phyloP scores from a whole-genome alignment of 2,329 filamentous ascomycete genomes.

The Raffaelea arxii region DNA sequence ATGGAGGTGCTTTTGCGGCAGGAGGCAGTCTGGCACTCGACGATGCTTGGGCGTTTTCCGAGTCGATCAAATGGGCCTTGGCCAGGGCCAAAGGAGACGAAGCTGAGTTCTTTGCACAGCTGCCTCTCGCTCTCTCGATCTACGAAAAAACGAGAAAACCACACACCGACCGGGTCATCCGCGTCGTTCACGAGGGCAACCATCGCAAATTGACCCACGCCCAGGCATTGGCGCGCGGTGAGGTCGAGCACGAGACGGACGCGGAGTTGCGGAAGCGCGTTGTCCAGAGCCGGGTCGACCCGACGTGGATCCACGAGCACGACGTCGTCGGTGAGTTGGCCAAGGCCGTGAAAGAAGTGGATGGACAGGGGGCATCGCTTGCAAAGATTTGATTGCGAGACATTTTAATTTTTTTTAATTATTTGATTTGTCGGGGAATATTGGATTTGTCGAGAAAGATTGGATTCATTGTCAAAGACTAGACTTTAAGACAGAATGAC shows the following conservation, averaged over 20 bases:
- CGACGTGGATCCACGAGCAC: constrained; percentile 36
- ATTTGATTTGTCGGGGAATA: too few relatives aligned
- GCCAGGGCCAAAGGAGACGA: too few relatives aligned
- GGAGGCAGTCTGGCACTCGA: constrained; percentile 30
- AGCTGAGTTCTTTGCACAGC: constrained; percentile 2
- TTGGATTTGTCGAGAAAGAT: too few relatives aligned
- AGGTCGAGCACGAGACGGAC: constrained; percentile 22
- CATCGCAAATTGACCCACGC: constrained; percentile 16
- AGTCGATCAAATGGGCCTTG: too few relatives aligned
- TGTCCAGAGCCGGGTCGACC: constrained; percentile 26
- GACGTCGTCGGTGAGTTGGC: constrained; percentile 22
- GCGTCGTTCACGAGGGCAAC: constrained; percentile 23
- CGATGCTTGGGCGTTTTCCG: constrained; percentile 30
- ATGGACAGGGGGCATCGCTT: too few relatives aligned
- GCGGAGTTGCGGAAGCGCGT: constrained; percentile 23
- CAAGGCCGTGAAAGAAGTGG: constrained; percentile 1
- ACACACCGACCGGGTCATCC: constrained; percentile 27
- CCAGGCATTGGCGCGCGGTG: too few relatives aligned
- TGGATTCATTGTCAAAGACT: too few relatives aligned
- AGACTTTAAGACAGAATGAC: too few relatives aligned
- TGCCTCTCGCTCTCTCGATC: constrained; percentile 21
- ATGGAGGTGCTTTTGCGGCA: constrained; percentile 30
- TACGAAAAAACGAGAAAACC: constrained; percentile 33
- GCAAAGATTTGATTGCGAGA: too few relatives aligned
- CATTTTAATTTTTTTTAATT: too few relatives aligned